Base-by-base conservation (phyloP, 23 red algal genomes). In the Chondrus crispus region DNA sequence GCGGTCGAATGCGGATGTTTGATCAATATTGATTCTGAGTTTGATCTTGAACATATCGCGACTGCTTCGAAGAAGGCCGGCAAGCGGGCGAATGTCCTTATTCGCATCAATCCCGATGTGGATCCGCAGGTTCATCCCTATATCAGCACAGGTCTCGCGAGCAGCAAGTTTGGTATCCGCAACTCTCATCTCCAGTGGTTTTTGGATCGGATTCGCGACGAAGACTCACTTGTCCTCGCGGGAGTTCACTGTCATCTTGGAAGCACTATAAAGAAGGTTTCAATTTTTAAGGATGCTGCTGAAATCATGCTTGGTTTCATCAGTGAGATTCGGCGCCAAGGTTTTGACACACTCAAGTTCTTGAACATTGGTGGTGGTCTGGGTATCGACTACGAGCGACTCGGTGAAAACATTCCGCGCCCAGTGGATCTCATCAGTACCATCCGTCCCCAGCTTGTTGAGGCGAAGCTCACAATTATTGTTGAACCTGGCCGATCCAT, bases 31-130 rank as follows among this genome's bases (percentile, higher is more conserved):
- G 96, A 98, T 88, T 98, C 96, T 32, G 96, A 98, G 82, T 98
- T 98, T 87, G 96, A 98, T 43, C 75, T 95, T 19, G 96, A 95
- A 42, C 91, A 98, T 42, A 98, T 98, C 32, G 60, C 60, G 29
- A 47, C 73, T 19, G 74, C 88, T 20, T 90, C 93, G 69, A 88
- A 86, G 11, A 54, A 85, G 29, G 88, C 58, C 16, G 79, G 76
- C 5, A 87, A 80, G 73, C 14, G 43, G 8, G 96, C 96, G 0
- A 91, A 91, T 28, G 92, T 98, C 28, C 45, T 98, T 18, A 92
- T 98, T 47, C 87, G 96, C 29, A 98, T 98, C 80, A 98, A 98
- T 41, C 96, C 96, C n/a, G 92, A 98, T 80, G 92, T 98, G 13
- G 92, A 98, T 66, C 96, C 96, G 2, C 60, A 98, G 80, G 96